Base-by-base conservation (phyloP, 805 yeast species). In the Huiozyma sinensis region DNA sequence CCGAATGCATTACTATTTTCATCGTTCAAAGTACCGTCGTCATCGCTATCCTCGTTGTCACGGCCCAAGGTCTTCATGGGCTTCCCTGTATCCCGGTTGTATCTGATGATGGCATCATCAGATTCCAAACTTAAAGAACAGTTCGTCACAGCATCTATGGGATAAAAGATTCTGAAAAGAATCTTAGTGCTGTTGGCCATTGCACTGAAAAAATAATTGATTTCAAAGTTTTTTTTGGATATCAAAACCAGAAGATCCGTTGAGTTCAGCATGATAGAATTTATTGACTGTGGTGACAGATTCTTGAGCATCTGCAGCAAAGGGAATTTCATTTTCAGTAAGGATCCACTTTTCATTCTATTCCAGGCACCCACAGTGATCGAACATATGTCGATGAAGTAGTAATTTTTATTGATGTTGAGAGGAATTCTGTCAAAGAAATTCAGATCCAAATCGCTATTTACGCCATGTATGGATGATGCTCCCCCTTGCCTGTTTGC, bases 321-420 rank as follows among this genome's bases (percentile, higher is more conserved):
- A 7, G 63, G 56, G 17, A 65, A 55, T 45, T 67, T 68, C 27
- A 59, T 63, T 48, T 41, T 64, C 43, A 54, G 52, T 36, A 70
- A 63, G 44, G 71, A 67, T 1, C 92, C 92, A 33, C 81, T 72
- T 56, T 79, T 79, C 49, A 81, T 73, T 51, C 94, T 66, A 61
- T 83, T 88, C 94, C 94, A 84, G 33, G 80, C 70, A 0, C 92
- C 92, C 28, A 83, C 89, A 0, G 83, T 75, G 7, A 83, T 68
- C 7, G 85, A 77, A 38, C 73, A 68, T 50, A 83, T 73, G 53
- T 83, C 88, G 29, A 83, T 72, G 47, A 81, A 76, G 54, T 76
- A 74, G 58, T 83, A 83, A 49, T 78, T 76, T 43, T 78, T 82
- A 56, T 82, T 83, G 36, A 76, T 59, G 36, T 69, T 73, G 33